Evolutionary conservation across 129 eudicot species (phyloP).

Genomic region (Logfia minima): DNA sequence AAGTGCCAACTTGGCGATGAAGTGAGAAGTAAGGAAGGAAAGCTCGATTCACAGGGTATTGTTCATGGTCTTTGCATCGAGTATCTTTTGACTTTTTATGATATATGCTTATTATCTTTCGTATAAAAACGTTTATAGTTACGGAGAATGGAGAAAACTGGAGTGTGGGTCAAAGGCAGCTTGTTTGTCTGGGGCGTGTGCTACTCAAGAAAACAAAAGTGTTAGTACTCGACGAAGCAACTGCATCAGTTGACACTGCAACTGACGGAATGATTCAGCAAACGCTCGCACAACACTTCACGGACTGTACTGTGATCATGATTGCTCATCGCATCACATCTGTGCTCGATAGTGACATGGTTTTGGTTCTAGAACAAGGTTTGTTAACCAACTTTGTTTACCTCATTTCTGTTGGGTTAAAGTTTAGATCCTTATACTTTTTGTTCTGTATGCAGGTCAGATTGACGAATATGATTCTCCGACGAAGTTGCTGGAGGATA

Average conservation of each 20-base stretch:
- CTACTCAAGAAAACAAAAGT: constrained; percentile 72
- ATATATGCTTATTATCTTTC: background rate
- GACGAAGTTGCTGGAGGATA: constrained; percentile 52
- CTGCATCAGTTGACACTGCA: constrained; percentile 92
- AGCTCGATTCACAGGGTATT: constrained; percentile 65
- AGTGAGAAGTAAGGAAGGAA: constrained; percentile 72
- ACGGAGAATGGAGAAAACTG: constrained; percentile 69
- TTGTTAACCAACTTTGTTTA: constrained; percentile 4
- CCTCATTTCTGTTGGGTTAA: background rate
- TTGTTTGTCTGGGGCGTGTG: constrained; percentile 73
- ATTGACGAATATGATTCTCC: constrained; percentile 76
- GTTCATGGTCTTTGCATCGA: background rate
- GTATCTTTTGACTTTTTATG: background rate
- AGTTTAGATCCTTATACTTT: background rate
- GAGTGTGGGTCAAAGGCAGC: constrained; percentile 83
- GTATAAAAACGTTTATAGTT: constrained; percentile 23
- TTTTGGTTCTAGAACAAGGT: constrained; percentile 68
- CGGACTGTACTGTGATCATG: constrained; percentile 68
- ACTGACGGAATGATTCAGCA: constrained; percentile 87
- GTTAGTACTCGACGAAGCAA: constrained; percentile 81
- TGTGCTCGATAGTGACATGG: constrained; percentile 80
- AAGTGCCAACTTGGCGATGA: constrained; percentile 90
- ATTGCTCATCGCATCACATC: constrained; percentile 88
- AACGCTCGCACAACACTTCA: constrained; percentile 58
- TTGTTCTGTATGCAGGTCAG: constrained; percentile 47